A percentile compares a stretch with the other conserved stretches of the same genome.
phyloP scores from a whole-genome alignment of 768 basidiomycete species.

The Leucogyrophana mollusca region DNA sequence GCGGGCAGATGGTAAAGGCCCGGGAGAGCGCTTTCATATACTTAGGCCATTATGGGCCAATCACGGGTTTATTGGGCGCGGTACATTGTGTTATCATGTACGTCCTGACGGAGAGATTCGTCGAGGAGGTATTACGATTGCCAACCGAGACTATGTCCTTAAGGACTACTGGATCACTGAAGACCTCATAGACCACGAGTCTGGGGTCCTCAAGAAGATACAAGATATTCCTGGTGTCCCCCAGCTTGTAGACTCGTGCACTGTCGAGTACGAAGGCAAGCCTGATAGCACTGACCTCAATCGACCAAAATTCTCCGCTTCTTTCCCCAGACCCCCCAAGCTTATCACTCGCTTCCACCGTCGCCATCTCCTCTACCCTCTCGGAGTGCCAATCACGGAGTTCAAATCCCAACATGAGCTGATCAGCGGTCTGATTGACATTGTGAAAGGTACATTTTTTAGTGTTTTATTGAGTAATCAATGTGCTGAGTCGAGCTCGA shows the following conservation, averaged over 20 bases:
- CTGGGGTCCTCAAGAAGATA: neutral
- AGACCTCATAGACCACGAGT: neutral
- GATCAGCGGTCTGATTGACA: neutral
- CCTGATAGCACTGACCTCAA: neutral
- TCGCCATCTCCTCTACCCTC: neutral
- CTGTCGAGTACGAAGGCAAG: neutral
- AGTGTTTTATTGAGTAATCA: no score
- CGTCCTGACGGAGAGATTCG: neutral
- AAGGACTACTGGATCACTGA: constrained; percentile 1
- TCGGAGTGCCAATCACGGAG: neutral
- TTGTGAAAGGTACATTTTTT: neutral
- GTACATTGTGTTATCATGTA: neutral
- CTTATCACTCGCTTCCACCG: neutral
- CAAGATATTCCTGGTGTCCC: neutral
- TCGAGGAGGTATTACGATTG: no score
- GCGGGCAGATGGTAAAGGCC: neutral
- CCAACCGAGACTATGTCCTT: neutral
- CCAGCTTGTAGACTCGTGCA: neutral
- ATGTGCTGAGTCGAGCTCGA: no score
- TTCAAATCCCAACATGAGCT: neutral
- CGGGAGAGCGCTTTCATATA: neutral
- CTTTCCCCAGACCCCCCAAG: no score
- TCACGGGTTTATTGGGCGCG: neutral
- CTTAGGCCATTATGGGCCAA: neutral
- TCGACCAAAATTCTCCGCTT: neutral